Base-by-base conservation (phyloP, 345 rosid species). In the Citrus reticulata region DNA sequence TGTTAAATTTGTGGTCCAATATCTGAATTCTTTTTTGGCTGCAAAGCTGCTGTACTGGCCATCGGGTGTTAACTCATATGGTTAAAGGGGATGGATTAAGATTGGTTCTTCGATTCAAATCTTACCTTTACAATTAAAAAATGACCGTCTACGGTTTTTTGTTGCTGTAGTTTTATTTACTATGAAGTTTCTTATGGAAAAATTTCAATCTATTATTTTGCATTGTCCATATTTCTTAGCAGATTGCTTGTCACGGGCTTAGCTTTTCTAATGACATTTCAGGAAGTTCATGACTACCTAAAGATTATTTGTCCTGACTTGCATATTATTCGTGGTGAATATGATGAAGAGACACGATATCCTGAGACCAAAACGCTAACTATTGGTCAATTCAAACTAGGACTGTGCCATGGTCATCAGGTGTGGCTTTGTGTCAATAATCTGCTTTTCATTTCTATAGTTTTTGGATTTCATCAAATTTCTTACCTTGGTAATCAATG, bases 351-450 rank as follows among this genome's bases (percentile, higher is more conserved):
- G 62, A 79, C 88, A 7, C 85, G 89, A 35, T 95, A 93, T 80
- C 97, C 98, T 2, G 98, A 95, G 89, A 91, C 86, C 74, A 92
- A 93, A 77, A 93, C 89, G 67, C 82, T 95, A 76, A 95, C 97
- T 17, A 93, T 95, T 68, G 99, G 99, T 10, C 99, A 95, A 77
- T 95, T 93, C 88, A 95, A 93, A 90, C 82, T 95, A 54, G 99
- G 99, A 62, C 76, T 95, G 2, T 95, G 98, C 85, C 99, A 95
- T 17, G 99, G 98, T 59, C 99, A 93, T 83, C 98, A 95, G 99
- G 99, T 93, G 78, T 70, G 68, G 25, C 22, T 49, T 30, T 7
- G 51, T 64, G 40, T 64, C 46, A 62, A 65, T 64, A n/a, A 6
- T 75, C 30, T 49, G n/a, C 24, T 34, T 46, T 49, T 49, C 10